These are phyloP conservation scores for Rhodotorula babjevae DNA, from an alignment of 768 basidiomycete genomes.

Conservation along the genomic window DNA sequence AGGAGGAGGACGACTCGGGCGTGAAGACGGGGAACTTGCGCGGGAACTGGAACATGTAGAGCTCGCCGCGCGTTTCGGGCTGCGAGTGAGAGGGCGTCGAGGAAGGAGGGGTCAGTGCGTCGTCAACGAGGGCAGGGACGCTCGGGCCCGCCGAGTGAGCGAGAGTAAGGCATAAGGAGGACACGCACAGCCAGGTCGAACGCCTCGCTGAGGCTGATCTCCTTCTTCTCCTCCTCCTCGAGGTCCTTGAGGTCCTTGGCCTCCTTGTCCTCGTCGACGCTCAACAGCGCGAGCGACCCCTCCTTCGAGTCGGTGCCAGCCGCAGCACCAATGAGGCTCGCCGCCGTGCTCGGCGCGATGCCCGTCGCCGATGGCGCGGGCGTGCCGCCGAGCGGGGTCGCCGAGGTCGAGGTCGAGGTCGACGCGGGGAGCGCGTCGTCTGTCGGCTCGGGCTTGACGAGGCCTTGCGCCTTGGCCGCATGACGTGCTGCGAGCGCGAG, in stretches of 20 bases:
- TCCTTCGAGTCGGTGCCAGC: slow-evolving; percentile 28
- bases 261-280: slow-evolving; percentile 33
- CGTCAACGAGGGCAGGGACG: too few relatives aligned
- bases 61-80: slow-evolving; percentile 33
- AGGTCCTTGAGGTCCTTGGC: slow-evolving; percentile 33
- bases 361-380: slow-evolving; percentile 3
- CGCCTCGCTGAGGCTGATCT: slow-evolving; percentile 34
- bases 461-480: slow-evolving; percentile 15
- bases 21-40: slow-evolving; percentile 40
- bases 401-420: background rate
- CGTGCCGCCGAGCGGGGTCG: background rate
- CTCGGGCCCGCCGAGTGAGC: background rate
- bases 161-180: background rate
- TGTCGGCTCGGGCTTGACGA: slow-evolving; percentile 33
- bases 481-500: background rate
- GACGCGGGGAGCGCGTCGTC: slow-evolving; percentile 12
- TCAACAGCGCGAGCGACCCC: slow-evolving; percentile 11
- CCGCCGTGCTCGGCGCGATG: background rate
- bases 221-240: slow-evolving; percentile 36
- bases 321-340: too few relatives aligned
- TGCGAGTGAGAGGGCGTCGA: background rate
- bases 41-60: slow-evolving; percentile 45
- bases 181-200: slow-evolving; percentile 29
- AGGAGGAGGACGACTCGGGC: background rate
- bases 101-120: background rate